Evolutionary conservation across 768 basidiomycete species (phyloP).

Genomic region (Mycena crocata): DNA sequence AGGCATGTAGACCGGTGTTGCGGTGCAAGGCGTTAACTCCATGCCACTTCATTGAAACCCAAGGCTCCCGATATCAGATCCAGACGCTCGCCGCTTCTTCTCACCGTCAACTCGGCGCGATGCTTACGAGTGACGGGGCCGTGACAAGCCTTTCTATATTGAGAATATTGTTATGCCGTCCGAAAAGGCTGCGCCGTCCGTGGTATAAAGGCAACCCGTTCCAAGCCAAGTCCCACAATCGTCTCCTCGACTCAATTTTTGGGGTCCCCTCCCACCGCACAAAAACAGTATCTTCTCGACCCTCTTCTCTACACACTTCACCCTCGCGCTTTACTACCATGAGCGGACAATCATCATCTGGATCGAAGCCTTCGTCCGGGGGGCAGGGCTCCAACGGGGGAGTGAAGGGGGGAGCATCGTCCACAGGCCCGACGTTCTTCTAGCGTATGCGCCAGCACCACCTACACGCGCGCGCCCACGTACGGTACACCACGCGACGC

Average conservation of each 20-base stretch:
- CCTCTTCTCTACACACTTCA: constrained; percentile 19
- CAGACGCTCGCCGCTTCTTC: constrained; percentile 21
- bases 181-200: constrained; percentile 29
- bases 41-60: constrained; percentile 29
- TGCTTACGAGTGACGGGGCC: constrained; percentile 30
- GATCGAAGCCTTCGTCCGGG: constrained; percentile 43
- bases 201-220: constrained; percentile 24
- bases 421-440: constrained; percentile 71
- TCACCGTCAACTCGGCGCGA: constrained; percentile 34
- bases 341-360: constrained; percentile 49
- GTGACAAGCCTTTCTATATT: constrained; percentile 29
- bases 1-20: not conserved
- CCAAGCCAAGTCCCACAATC: constrained; percentile 10
- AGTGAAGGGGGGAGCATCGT: constrained; percentile 62
- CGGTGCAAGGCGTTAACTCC: constrained; percentile 31
- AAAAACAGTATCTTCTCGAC: constrained; percentile 18
- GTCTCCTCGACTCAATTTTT: constrained; percentile 17
- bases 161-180: constrained; percentile 31
- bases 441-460: constrained; percentile 49
- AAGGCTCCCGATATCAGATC: constrained; percentile 28
- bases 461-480: constrained; percentile 7
- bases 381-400: constrained; percentile 52
- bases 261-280: constrained; percentile 5
- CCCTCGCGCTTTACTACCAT: constrained; percentile 41
- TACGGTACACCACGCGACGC: constrained; percentile 14